phyloP scores from a whole-genome alignment of 116 monocot genomes.

The Trichopus zeylanicus region DNA sequence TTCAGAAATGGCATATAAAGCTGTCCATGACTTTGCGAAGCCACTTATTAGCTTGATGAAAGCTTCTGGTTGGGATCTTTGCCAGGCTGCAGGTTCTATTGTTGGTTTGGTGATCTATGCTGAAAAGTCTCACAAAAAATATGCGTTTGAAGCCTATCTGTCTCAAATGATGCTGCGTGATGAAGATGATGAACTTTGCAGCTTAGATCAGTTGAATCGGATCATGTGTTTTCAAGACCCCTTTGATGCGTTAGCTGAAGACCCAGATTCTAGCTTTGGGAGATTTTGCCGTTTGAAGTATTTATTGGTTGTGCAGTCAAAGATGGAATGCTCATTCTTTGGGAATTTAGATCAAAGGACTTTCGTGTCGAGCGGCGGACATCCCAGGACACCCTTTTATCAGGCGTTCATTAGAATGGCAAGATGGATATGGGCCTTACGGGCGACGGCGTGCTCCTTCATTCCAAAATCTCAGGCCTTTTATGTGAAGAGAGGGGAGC shows the following conservation, averaged over 20 bases:
- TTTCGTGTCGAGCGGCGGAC: slow-evolving; percentile 33
- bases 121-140: slow-evolving; percentile 68
- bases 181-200: slow-evolving; percentile 6
- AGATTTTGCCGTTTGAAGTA: slow-evolving; percentile 54
- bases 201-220: slow-evolving; percentile 21
- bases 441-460: slow-evolving; percentile 26
- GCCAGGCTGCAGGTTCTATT: slow-evolving; percentile 19
- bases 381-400: slow-evolving; percentile 76
- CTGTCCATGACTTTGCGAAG: slow-evolving; percentile 62
- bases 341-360: slow-evolving; percentile 49
- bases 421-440: slow-evolving; percentile 51
- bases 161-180: slow-evolving; percentile 28
- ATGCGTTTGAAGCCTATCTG: slow-evolving; percentile 57
- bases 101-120: slow-evolving; percentile 9
- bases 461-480: slow-evolving; percentile 41
- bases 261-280: slow-evolving; percentile 49
- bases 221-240: slow-evolving; percentile 39
- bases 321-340: slow-evolving; percentile 62
- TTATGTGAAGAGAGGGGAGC: slow-evolving; percentile 21
- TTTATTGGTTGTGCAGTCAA: slow-evolving; percentile 21
- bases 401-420: slow-evolving; percentile 59
- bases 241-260: slow-evolving; percentile 43
- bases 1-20: slow-evolving; percentile 25
- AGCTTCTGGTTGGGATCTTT: slow-evolving; percentile 60
- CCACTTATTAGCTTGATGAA: slow-evolving; percentile 48